Conservation (phyloP, 176 grass and related monocot genomes). For the Calamus simplicifolius region DNA sequence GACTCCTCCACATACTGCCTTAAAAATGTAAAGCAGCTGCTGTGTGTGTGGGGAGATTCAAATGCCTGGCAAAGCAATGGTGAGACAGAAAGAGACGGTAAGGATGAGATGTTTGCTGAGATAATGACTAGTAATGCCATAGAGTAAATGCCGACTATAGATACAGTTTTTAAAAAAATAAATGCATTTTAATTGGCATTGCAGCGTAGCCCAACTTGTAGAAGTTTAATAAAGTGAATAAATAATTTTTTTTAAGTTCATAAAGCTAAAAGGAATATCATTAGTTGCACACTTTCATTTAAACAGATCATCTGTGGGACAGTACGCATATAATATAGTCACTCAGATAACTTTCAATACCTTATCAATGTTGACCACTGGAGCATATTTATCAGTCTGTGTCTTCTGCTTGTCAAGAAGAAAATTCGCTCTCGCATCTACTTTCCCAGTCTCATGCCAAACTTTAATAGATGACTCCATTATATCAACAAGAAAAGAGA, state of each 20-base stretch:
- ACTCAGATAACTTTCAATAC: constrained; percentile 20
- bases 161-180: no score
- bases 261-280: no score
- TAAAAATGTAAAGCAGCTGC: constrained; percentile 58
- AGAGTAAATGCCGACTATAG: no score
- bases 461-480: constrained; percentile 65
- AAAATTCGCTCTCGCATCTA: constrained; percentile 67
- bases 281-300: no score
- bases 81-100: background rate
- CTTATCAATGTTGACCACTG: constrained; percentile 86
- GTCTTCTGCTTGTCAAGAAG: constrained; percentile 84
- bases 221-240: no score
- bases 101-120: no score
- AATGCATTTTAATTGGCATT: no score
- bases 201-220: no score
- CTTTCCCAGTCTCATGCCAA: constrained; percentile 78
- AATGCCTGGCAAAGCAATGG: constrained; percentile 51
- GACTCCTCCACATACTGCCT: constrained; percentile 73
- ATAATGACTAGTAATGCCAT: no score
- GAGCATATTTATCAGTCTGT: constrained; percentile 48
- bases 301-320: no score
- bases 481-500: constrained; percentile 60
- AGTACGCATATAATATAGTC: constrained; percentile 6
- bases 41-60: constrained; percentile 84
- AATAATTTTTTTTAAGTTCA: no score